Conservation (phyloP, 768 basidiomycete species). For the Phaeotremella skinneri region DNA sequence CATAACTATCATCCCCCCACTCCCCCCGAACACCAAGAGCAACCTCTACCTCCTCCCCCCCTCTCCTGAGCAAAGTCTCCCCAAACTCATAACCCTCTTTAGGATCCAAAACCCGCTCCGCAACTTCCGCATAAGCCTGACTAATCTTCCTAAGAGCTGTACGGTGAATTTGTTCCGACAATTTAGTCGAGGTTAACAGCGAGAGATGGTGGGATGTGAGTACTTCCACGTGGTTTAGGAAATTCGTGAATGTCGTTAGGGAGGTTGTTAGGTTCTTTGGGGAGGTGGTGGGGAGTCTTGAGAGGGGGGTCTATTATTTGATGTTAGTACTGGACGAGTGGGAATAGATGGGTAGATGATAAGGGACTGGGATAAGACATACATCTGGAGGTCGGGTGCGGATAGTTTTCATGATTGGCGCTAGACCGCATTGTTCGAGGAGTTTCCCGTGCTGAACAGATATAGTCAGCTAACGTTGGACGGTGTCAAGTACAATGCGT, state of each 20-base stretch:
- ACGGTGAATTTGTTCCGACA: constrained; percentile 72
- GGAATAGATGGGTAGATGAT: not conserved
- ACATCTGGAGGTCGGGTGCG: constrained; percentile 51
- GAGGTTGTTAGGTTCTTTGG: constrained; percentile 64
- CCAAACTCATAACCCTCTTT: constrained; percentile 89
- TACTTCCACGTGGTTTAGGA: constrained; percentile 76
- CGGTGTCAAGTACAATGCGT: too few species aligned
- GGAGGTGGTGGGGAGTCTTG: constrained; percentile 67
- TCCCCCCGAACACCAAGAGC: constrained; percentile 36
- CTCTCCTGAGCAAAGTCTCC: constrained; percentile 71
- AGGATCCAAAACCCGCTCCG: constrained; percentile 70
- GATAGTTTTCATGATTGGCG: constrained; percentile 52
- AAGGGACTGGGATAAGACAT: constrained; percentile 15
- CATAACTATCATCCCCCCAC: constrained; percentile 3
- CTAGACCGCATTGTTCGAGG: constrained; percentile 54
- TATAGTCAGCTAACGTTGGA: not conserved
- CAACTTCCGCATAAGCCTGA: constrained; percentile 67
- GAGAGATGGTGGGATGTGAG: constrained; percentile 75
- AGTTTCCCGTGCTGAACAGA: constrained; percentile 51
- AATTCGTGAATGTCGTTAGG: constrained; percentile 67
- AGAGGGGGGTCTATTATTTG: constrained; percentile 66
- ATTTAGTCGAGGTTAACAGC: constrained; percentile 64
- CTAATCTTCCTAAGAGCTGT: constrained; percentile 69
- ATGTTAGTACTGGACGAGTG: not conserved
- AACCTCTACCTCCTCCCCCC: constrained; percentile 46